These are phyloP conservation scores for Ganoderma leucocontextum DNA, from an alignment of 1,284 basidiomycete genomes.

Conservation along the genomic window DNA sequence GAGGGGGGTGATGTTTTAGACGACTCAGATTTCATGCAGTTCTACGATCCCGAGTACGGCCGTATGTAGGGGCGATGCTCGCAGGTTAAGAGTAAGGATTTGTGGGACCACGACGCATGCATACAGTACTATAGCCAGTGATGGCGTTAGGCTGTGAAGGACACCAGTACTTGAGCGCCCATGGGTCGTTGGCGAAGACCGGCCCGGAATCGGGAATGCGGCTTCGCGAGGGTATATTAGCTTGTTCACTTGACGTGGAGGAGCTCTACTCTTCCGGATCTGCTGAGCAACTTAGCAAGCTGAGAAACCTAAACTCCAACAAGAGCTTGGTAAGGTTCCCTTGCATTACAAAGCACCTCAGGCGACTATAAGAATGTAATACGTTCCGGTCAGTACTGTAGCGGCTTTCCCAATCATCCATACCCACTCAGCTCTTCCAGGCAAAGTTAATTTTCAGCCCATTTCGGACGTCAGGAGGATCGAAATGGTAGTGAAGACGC, in stretches of 20 bases:
- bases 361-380: background rate
- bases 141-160: too few species aligned
- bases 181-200: too few species aligned
- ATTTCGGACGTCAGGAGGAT: background rate
- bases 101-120: background rate
- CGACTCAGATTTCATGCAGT: background rate
- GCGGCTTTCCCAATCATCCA: background rate
- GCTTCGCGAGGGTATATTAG: too few species aligned
- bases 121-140: too few species aligned
- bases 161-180: too few species aligned
- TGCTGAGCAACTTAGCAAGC: background rate
- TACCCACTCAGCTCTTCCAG: background rate
- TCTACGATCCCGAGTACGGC: background rate
- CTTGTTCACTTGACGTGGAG: too few species aligned
- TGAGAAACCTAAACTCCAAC: background rate
- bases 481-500: constrained; percentile 15
- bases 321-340: background rate
- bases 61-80: background rate
- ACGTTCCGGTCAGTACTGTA: background rate
- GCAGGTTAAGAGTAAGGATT: background rate
- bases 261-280: too few species aligned
- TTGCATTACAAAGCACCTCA: background rate
- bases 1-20: background rate
- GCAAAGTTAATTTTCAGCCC: too few species aligned
- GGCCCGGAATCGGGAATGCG: too few species aligned